Base-by-base conservation (phyloP, 257 asterid genomes). In the Ehretia macrophylla region DNA sequence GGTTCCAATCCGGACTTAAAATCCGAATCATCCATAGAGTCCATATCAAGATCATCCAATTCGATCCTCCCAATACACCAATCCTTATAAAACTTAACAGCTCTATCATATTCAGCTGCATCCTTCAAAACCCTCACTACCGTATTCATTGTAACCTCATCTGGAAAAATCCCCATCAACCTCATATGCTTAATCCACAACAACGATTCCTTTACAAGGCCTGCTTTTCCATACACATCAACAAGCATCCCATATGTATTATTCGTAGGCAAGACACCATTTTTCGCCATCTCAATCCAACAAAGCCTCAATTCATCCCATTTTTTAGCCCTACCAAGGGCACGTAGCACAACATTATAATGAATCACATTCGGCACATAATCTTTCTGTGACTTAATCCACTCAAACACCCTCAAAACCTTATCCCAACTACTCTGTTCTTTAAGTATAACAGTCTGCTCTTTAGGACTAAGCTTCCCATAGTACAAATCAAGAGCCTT, bases 221-320 rank as follows among this genome's bases (percentile, higher is more conserved):
- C 96, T 3, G 94, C 84, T 78, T 81, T 88, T 37, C 96, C 96
- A 63, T 88, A 92, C 75, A 88, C 98, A 75, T 92, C 98, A 11
- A 92, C 93, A 55, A 92, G 98, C 96, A 88, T 92, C 16, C 82
- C 77, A 46, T 88, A 92, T 0, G 98, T 92, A 73, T 92, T 88
- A 44, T 90, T 90, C 13, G 96, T 78, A 3, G 98, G 89, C 23
- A 77, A 63, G 62, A 90, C 82, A 8, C 83, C 80, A 32, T 58
- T 70, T 55, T 85, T 81, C 0, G 96, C 94, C 98, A 90, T 90
- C 37, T 90, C 95, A 67, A 88, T 77, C 98, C 98, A 91, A 67
- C 90, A 84, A n/a, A 84, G 95, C 75, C 98, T 84, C 83, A 92
- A 71, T 45, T 88, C 88, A 67, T 88, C 98, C 98, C 98, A 92